Percentiles rank a stretch among this genome's conserved stretches.
Evolutionary conservation across 2,329 filamentous ascomycete species (phyloP).

Genomic region (Colletotrichum spinosum): DNA sequence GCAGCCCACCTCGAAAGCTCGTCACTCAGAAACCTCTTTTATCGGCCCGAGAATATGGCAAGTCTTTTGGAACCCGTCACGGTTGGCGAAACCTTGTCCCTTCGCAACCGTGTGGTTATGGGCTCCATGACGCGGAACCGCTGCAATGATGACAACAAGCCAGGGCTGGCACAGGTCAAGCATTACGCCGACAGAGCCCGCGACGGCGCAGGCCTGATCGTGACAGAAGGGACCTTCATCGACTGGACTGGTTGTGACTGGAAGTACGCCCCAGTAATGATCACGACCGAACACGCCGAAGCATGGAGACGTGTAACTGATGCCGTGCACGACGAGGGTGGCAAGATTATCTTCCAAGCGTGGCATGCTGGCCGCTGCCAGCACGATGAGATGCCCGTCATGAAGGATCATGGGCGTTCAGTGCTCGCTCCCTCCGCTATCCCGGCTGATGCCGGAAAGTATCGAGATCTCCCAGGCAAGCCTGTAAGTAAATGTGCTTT

Average conservation of each 20-base stretch:
- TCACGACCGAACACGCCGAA: conserved; percentile 15
- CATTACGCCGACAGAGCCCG: not conserved
- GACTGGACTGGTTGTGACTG: conserved; percentile 8
- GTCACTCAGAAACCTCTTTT: no score
- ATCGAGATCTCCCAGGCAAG: conserved; percentile 11
- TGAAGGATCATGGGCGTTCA: not conserved
- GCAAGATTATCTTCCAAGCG: conserved; percentile 64
- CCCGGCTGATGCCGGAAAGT: conserved; percentile 15
- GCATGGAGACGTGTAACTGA: conserved; percentile 65
- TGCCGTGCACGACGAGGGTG: conserved; percentile 64
- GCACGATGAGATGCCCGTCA: conserved; percentile 16
- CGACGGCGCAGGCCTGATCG: not conserved
- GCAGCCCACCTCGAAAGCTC: no score
- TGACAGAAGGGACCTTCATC: conserved; percentile 28
- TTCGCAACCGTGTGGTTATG: conserved; percentile 14
- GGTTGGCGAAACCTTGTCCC: not conserved
- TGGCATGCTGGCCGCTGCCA: conserved; percentile 52
- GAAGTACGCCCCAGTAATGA: conserved; percentile 22
- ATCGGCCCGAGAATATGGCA: not conserved
- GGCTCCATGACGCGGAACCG: conserved; percentile 16
- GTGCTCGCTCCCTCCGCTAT: conserved; percentile 14
- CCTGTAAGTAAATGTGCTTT: not conserved
- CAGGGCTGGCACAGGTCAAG: not conserved
- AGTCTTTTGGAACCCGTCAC: not conserved
- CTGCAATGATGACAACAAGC: not conserved